phyloP scores from a whole-genome alignment of 805 yeast species.

The Candida manassasensis region DNA sequence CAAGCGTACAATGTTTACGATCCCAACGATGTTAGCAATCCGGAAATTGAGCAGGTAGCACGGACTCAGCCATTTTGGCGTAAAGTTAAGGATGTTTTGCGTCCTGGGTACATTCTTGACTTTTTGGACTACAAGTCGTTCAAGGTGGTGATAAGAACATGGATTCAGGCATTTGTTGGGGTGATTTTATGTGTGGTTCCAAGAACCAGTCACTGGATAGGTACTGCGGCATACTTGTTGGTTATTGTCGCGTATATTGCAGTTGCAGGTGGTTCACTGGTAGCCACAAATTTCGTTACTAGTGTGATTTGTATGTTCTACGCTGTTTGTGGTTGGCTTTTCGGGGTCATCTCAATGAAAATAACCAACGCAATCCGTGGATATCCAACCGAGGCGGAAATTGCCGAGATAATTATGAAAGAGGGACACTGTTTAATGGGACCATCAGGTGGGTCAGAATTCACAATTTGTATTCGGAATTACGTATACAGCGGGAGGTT shows the following conservation, averaged over 20 bases:
- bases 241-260: conserved; percentile 24
- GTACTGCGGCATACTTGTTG: conserved; percentile 23
- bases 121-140: conserved; percentile 23
- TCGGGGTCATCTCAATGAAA: conserved; percentile 19
- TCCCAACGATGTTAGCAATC: too few relatives aligned
- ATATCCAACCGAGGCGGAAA: conserved; percentile 16
- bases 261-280: conserved; percentile 24
- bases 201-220: conserved; percentile 22
- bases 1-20: too few relatives aligned
- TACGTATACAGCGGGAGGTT: conserved; percentile 24
- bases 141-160: conserved; percentile 21
- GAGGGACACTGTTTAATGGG: conserved; percentile 21
- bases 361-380: conserved; percentile 22
- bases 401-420: conserved; percentile 14
- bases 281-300: conserved; percentile 14
- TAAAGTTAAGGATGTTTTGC: conserved; percentile 5
- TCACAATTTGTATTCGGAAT: conserved; percentile 15
- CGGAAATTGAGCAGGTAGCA: conserved; percentile 7
- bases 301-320: conserved; percentile 15
- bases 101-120: conserved; percentile 23
- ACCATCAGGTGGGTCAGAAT: neutral
- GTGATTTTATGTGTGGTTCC: conserved; percentile 22
- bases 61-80: conserved; percentile 12
- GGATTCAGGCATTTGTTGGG: conserved; percentile 24
- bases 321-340: conserved; percentile 19